phyloP scores from a whole-genome alignment of 805 yeast genomes.

The Saccharomycopsis synnaedendra region DNA sequence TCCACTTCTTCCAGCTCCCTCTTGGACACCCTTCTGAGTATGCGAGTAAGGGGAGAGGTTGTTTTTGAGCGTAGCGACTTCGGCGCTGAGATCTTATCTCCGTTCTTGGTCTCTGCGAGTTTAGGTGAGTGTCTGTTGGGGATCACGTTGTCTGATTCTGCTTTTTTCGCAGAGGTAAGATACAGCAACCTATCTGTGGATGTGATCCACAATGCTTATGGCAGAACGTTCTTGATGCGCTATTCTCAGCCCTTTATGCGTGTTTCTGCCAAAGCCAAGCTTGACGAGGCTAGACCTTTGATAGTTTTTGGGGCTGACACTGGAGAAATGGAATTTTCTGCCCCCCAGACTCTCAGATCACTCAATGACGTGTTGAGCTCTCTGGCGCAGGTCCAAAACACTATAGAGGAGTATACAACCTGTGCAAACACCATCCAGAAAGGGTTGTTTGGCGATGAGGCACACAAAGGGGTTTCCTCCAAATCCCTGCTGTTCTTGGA shows the following conservation, averaged over 20 bases:
- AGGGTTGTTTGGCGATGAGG: not conserved
- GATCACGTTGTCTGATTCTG: too few species aligned
- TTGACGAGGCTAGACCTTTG: not conserved
- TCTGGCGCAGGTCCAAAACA: conserved; percentile 1
- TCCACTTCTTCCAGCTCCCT: not conserved
- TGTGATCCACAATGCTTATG: conserved; percentile 13
- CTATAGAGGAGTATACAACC: conserved; percentile 2
- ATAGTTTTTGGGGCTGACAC: conserved; percentile 1
- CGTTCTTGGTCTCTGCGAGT: not conserved
- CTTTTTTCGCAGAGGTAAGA: too few species aligned
- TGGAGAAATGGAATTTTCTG: not conserved
- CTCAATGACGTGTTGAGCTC: conserved; percentile 8
- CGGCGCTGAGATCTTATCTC: conserved; percentile 10
- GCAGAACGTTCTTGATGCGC: conserved; percentile 9
- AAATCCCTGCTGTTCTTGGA: not conserved
- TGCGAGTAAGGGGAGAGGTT: not conserved
- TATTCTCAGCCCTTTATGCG: conserved; percentile 1
- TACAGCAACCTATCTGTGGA: not conserved
- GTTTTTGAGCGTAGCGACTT: too few species aligned
- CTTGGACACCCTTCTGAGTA: not conserved
- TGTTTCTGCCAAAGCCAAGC: not conserved
- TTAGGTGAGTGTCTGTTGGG: too few species aligned
- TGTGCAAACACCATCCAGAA: not conserved
- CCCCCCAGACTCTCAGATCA: conserved; percentile 8
- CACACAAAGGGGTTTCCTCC: not conserved